These are phyloP conservation scores for Phaeosphaeriaceae sp. DNA, from an alignment of 2,329 filamentous ascomycete genomes.

Conservation along the genomic window DNA sequence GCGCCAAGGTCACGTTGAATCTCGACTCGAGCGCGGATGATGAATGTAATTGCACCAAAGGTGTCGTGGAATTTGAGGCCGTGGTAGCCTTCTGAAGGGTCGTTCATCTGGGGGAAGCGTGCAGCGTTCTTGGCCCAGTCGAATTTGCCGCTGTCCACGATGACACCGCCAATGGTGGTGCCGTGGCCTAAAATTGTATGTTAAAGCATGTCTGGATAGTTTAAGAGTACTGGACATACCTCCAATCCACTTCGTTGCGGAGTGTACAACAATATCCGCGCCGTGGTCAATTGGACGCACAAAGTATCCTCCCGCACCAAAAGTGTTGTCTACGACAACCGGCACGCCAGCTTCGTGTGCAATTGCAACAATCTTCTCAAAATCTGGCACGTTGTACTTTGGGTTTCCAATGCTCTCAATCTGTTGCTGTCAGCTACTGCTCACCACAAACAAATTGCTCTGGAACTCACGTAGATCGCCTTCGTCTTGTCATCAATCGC, in stretches of 20 bases:
- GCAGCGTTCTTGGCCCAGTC: slow-evolving; percentile 86
- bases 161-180: slow-evolving; percentile 85
- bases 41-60: slow-evolving; percentile 82
- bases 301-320: slow-evolving; percentile 91
- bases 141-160: slow-evolving; percentile 90
- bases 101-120: slow-evolving; percentile 91
- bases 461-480: slow-evolving; percentile 74
- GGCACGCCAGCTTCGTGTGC: slow-evolving; percentile 72
- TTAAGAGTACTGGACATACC: slow-evolving; percentile 52
- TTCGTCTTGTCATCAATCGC: slow-evolving; percentile 94
- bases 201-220: neutral
- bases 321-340: slow-evolving; percentile 82
- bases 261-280: slow-evolving; percentile 93
- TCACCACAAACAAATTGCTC: neutral
- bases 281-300: slow-evolving; percentile 86
- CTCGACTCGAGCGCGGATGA: slow-evolving; percentile 86
- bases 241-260: slow-evolving; percentile 96
- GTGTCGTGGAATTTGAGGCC: slow-evolving; percentile 94
- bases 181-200: slow-evolving; percentile 64
- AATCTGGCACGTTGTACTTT: slow-evolving; percentile 89
- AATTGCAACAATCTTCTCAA: slow-evolving; percentile 83
- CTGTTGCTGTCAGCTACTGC: slow-evolving; percentile 7
- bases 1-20: slow-evolving; percentile 86
- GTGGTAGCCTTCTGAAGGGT: slow-evolving; percentile 89
- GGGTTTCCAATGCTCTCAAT: slow-evolving; percentile 91